These are phyloP conservation scores for Annona cherimola DNA, from an alignment of 164 flowering plant genomes.

Conservation along the genomic window DNA sequence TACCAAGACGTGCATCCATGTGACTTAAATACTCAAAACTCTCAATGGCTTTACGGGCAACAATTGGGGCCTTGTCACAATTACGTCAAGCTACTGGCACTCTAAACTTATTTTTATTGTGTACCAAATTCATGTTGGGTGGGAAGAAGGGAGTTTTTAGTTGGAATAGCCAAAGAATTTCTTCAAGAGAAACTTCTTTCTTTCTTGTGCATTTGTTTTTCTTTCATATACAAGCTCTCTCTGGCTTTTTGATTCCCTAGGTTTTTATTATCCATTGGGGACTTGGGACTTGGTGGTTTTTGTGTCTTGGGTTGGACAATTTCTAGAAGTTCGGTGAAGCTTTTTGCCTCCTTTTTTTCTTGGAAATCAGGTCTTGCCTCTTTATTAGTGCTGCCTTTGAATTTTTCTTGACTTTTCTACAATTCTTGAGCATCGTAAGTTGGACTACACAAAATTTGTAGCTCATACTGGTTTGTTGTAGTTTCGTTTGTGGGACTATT, in stretches of 20 bases:
- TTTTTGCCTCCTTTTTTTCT: not conserved
- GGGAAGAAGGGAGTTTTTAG: too few relatives aligned
- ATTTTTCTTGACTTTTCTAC: not conserved
- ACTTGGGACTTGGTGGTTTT: not conserved
- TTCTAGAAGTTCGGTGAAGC: slow-evolving; percentile 2
- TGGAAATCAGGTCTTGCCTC: not conserved
- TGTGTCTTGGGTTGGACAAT: not conserved
- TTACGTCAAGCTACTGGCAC: too few relatives aligned
- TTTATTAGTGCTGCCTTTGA: not conserved
- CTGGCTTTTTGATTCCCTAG: not conserved
- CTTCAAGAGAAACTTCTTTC: not conserved
- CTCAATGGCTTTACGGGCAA: too few relatives aligned
- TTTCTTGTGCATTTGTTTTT: not conserved
- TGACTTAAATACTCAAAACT: too few relatives aligned
- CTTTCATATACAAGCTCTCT: not conserved
- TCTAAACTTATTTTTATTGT: not conserved
- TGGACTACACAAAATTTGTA: not conserved
- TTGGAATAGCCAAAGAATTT: not conserved
- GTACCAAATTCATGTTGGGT: not conserved
- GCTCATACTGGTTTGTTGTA: not conserved
- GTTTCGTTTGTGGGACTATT: not conserved
- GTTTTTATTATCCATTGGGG: not conserved
- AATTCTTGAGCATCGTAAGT: not conserved
- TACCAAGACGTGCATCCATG: too few relatives aligned
- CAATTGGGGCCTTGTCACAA: too few relatives aligned